Percentiles rank a stretch among this genome's conserved stretches.
These are phyloP conservation scores for Ophiostoma australiae DNA, from an alignment of 2,329 filamentous ascomycete genomes.

Conservation along the genomic window DNA sequence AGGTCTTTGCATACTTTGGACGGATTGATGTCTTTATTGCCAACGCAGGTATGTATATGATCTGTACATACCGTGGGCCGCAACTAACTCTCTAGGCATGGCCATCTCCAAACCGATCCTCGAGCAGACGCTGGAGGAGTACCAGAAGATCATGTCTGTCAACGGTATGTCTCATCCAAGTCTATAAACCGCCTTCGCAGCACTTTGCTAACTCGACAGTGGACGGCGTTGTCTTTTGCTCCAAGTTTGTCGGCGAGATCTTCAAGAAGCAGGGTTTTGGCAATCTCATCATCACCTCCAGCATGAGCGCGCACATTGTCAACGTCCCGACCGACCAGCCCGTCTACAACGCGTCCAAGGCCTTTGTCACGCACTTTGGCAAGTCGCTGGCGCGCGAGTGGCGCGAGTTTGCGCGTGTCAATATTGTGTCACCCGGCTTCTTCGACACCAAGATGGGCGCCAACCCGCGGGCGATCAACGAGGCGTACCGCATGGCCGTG, in stretches of 20 bases:
- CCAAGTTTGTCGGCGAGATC: constrained; percentile 1
- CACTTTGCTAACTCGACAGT: not conserved
- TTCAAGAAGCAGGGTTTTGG: constrained; percentile 48
- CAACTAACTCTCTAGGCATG: not conserved
- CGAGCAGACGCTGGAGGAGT: constrained; percentile 3
- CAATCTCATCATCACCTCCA: constrained; percentile 73
- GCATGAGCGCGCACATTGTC: constrained; percentile 71
- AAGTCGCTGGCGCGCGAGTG: constrained; percentile 14
- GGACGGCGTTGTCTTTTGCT: constrained; percentile 8
- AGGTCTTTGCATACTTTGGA: constrained; percentile 60
- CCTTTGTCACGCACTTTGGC: constrained; percentile 30
- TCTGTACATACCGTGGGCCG: too few species aligned
- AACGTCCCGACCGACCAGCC: constrained; percentile 71
- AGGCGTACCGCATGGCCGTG: constrained; percentile 3
- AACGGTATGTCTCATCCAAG: not conserved
- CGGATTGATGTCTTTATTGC: constrained; percentile 73
- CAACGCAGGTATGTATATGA: constrained; percentile 54
- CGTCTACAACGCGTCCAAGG: constrained; percentile 68
- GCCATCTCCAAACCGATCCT: not conserved
- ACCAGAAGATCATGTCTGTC: constrained; percentile 5
- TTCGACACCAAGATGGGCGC: constrained; percentile 12
- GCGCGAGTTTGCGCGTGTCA: constrained; percentile 2
- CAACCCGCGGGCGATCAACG: not conserved
- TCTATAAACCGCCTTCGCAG: too few species aligned
- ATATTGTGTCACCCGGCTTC: constrained; percentile 8